phyloP scores from a whole-genome alignment of 768 basidiomycete species.

The Lenzites betulinus region DNA sequence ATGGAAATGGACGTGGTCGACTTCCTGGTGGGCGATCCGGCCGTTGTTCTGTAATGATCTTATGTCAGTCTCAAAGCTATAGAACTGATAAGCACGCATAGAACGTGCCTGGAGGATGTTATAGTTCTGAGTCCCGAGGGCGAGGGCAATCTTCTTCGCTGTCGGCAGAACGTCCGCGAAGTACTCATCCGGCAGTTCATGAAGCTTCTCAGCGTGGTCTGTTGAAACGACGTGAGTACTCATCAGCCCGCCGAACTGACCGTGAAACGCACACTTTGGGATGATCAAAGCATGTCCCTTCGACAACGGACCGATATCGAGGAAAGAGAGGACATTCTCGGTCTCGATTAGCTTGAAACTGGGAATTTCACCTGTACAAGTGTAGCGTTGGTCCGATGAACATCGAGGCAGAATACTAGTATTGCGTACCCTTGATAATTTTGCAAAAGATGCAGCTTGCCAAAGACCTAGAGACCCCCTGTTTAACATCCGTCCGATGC shows the following conservation, averaged over 20 bases:
- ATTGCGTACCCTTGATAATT: constrained; percentile 78
- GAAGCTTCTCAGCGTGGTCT: constrained; percentile 88
- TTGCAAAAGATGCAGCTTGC: constrained; percentile 89
- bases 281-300: constrained; percentile 90
- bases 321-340: constrained; percentile 77
- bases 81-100: neutral
- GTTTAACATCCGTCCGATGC: neutral
- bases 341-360: constrained; percentile 85
- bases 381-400: neutral
- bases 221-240: neutral
- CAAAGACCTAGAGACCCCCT: constrained; percentile 38
- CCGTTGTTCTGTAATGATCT: constrained; percentile 57
- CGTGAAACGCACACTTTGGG: constrained; percentile 72
- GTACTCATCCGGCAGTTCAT: constrained; percentile 86
- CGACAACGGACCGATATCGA: constrained; percentile 91
- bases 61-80: constrained; percentile 25
- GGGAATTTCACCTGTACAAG: constrained; percentile 79
- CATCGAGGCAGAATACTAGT: neutral
- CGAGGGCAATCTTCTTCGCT: constrained; percentile 85
- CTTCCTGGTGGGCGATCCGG: constrained; percentile 53
- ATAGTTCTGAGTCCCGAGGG: constrained; percentile 75
- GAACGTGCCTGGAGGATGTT: constrained; percentile 72
- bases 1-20: constrained; percentile 92
- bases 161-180: constrained; percentile 75
- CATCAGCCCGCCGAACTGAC: neutral